Evolutionary conservation across 805 yeast species (phyloP), one percentile per base, ranked within the genome.

Genomic region (Suhomyces kilbournensis): DNA sequence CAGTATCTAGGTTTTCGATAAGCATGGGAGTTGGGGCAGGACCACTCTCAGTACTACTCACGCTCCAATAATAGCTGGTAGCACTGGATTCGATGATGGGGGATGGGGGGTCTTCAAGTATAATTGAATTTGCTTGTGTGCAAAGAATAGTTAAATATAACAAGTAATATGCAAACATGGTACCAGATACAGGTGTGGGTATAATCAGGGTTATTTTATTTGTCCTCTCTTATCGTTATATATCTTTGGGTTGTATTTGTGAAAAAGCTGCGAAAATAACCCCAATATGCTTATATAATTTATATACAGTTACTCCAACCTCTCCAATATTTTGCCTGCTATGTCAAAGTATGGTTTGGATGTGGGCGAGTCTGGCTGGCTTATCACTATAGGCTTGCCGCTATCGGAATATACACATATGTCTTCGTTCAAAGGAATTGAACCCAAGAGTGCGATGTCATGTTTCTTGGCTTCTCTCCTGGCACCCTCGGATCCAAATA

Each of bases 401-500:
- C 59, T 56, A 62, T 89, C 96, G 2, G 88, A 79, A 40, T 78
- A 79, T 7, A 62, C 48, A 57, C 91, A 84, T 1, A 89, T 85
- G 3, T 74, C 75, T 32, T 77, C 82, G 52, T 79, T 77, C 39
- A 90, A 70, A 0, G 96, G 96, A 20, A 90, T 78, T 1, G 83
- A 78, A 0, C 88, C 93, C 17, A 90, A 62, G 1, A 86, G 68
- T 1, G 73, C 76, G 17, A 88, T 62, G 1, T 75, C 74, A 45
- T 76, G 72, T 42, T 69, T 67, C 46, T 72, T 61, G 2, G 84
- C 84, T 51, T 84, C 85, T 52, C 78, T 79, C 23, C 64, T 58
- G 0, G 80, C 76, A 2, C 88, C 90, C 25, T 81, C 85, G 7
- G 74, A 63, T 0, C 96, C 96, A 70, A 90, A 90, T 1, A 90